Evolutionary conservation across 176 grass and related monocot genomes (phyloP).

Genomic region (Leersia perrieri): DNA sequence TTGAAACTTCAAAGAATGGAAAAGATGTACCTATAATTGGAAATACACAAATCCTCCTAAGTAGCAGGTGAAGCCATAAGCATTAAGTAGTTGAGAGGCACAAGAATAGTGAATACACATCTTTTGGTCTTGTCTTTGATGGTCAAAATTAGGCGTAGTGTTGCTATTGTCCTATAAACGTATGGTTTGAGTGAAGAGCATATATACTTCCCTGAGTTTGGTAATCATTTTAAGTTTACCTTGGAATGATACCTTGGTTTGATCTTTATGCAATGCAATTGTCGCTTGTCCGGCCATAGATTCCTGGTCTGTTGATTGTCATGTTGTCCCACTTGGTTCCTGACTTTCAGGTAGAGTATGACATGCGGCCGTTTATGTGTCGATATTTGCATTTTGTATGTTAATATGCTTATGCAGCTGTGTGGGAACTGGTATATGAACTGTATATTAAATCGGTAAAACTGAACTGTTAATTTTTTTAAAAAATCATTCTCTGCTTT

Average conservation of each 20-base stretch:
- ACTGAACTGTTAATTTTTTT: too few species aligned
- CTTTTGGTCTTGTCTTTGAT: not conserved
- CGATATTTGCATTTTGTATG: too few species aligned
- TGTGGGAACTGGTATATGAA: not conserved
- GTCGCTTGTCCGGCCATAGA: not conserved
- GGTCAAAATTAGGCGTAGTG: not conserved
- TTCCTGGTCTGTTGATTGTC: not conserved
- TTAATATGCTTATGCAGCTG: not conserved
- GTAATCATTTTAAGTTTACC: not conserved
- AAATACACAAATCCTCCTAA: not conserved
- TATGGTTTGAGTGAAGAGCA: not conserved
- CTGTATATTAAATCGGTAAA: not conserved
- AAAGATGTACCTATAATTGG: not conserved
- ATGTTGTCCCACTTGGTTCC: not conserved
- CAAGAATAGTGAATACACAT: not conserved
- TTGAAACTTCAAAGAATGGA: not conserved
- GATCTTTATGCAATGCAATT: not conserved
- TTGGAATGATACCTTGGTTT: not conserved
- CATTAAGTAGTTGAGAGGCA: not conserved
- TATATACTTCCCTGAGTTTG: not conserved
- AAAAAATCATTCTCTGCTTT: too few species aligned
- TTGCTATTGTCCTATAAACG: not conserved
- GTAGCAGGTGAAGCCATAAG: not conserved
- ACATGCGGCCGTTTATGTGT: not conserved
- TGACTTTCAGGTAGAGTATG: not conserved